Conservation (phyloP, 768 basidiomycete genomes). For the Cyathus striatus region DNA sequence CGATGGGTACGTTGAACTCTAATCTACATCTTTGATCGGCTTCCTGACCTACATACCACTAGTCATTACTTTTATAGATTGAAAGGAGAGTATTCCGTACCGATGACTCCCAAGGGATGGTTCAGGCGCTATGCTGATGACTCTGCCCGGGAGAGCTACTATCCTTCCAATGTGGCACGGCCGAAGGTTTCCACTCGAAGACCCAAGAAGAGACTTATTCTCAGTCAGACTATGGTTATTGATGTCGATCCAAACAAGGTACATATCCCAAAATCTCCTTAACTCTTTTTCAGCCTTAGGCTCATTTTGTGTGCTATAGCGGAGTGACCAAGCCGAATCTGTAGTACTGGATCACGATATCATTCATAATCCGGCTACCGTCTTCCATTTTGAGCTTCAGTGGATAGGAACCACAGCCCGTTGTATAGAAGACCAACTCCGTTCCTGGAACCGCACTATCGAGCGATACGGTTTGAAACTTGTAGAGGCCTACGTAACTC, state of each 20-base stretch:
- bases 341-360: slow-evolving; percentile 91
- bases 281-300: not conserved
- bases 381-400: slow-evolving; percentile 95
- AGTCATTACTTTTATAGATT: slow-evolving; percentile 80
- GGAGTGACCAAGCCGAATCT: slow-evolving; percentile 83
- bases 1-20: slow-evolving; percentile 59
- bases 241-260: slow-evolving; percentile 81
- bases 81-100: slow-evolving; percentile 69
- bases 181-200: slow-evolving; percentile 35
- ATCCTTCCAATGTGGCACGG: slow-evolving; percentile 29
- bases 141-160: slow-evolving; percentile 22
- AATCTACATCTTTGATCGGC: not conserved
- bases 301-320: slow-evolving; percentile 31
- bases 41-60: not conserved
- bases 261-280: not conserved
- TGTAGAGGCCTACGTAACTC: slow-evolving; percentile 89
- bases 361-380: slow-evolving; percentile 90
- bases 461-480: slow-evolving; percentile 89
- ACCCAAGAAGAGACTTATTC: slow-evolving; percentile 55
- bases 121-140: slow-evolving; percentile 54
- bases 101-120: slow-evolving; percentile 69
- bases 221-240: slow-evolving; percentile 89
- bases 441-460: slow-evolving; percentile 75
- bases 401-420: slow-evolving; percentile 96
- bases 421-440: slow-evolving; percentile 83